Evolutionary conservation across 78 protist genomes (phyloP).

Genomic region (Cavenderia fasciculata): DNA sequence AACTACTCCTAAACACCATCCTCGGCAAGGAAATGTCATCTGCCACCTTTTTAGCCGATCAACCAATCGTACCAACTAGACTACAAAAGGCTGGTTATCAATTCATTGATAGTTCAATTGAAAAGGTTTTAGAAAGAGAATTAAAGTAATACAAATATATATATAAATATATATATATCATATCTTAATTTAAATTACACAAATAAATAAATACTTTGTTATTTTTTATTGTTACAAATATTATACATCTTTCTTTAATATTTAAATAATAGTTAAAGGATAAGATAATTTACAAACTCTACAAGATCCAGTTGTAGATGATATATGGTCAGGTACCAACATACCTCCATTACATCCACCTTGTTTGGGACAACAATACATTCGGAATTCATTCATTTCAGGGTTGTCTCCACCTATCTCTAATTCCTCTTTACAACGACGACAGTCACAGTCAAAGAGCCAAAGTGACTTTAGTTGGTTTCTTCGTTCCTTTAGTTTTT

Average conservation of each 20-base stretch:
- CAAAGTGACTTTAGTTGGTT: slow-evolving; percentile 36
- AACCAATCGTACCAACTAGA: too few species aligned
- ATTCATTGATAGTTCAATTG: not conserved
- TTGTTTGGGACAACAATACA: slow-evolving; percentile 9
- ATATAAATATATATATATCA: not conserved
- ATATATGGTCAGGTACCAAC: slow-evolving; percentile 4
- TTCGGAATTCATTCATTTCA: not conserved
- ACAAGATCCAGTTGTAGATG: slow-evolving; percentile 3
- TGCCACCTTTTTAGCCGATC: not conserved
- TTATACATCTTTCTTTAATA: too few species aligned
- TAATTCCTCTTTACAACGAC: not conserved
- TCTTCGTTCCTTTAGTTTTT: not conserved
- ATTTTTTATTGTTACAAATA: too few species aligned
- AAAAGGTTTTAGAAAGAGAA: not conserved
- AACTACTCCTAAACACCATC: not conserved
- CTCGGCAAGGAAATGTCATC: not conserved
- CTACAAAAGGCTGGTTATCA: slow-evolving; percentile 1
- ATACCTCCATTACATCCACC: slow-evolving; percentile 5
- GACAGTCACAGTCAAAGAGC: slow-evolving; percentile 47
- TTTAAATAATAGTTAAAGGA: too few species aligned
- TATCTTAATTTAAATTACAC: too few species aligned
- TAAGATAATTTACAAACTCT: slow-evolving; percentile 32
- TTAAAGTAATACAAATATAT: not conserved
- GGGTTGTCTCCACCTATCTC: not conserved
- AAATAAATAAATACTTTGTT: too few species aligned